Evolutionary conservation across 2,329 filamentous ascomycete genomes (phyloP), one percentile per base, ranked within the genome.

Genomic region (Aspergillus fischeri): DNA sequence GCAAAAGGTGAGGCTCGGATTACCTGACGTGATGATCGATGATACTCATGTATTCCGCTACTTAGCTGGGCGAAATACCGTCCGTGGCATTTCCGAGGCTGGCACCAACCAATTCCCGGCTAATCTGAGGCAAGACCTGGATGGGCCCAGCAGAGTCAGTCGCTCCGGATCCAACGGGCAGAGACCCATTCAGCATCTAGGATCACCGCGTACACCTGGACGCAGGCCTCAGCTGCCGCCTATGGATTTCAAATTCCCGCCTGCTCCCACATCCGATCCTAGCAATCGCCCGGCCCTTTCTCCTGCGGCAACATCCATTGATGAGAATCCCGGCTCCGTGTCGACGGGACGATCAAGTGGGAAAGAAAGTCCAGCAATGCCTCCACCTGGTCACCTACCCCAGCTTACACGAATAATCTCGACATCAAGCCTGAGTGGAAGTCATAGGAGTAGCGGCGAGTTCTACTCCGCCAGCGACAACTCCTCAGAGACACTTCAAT

Each of bases 391-490:
- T 10, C 72, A 70, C 44, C 59, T 72, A 62, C 64, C 65, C 56
- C 75, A 78, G 76, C 61, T 89, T 86, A 66, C 83, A 80, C 65
- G 76, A 52, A 86, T 96, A 52, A 80, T 96, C 53, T 91, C 92
- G 3, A 87, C 89, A 32, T 87, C 88, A 17, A 95, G 90, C 65
- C 80, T 89, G 63, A 84, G 84, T 59, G 85, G 84, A 54, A 97
- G 93, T 28, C 92, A 91, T 25, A 83, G 94, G 65, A 96, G 91
- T 62, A 99, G 94, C 70, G 90, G 89, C 54, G 94, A 99, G 68
- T 95, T 97, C 67, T 97, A 96, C 73, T 92, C 92, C 1, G 78
- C 93, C 71, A 97, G 93, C 77, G 97, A 97, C 71, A 89, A 96
- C 69, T 97, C 94, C 6, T 91, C 89, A 17, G 94, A 99, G 73